Base-by-base conservation (phyloP, 139 green algal genomes). In the Penium margaritaceum region DNA sequence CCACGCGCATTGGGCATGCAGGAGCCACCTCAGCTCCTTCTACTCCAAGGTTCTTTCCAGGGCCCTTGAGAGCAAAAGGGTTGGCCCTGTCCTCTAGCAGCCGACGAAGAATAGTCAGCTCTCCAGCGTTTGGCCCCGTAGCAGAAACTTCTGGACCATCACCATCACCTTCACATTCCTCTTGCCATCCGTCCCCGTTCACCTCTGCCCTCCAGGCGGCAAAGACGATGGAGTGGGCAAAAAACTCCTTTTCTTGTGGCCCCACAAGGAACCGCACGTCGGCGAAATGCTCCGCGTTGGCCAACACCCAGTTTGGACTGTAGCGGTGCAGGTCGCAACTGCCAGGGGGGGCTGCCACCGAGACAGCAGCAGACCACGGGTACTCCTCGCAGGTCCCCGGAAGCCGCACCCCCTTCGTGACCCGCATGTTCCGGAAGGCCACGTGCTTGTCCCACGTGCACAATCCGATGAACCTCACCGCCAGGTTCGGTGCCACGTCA, bases 371-470 rank as follows among this genome's bases (percentile, higher is more conserved):
- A n/a, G n/a, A n/a, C n/a, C 30, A 27, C 51, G 29, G 51, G 12
- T 60, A 24, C 1, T 27, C 1, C 51, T 60, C 24, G 5, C 30
- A 24, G 24, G 12, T n/a, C 30, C 24, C 29, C 12, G 29, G 1
- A 34, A 60, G 19, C 51, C 29, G 51, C n/a, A n/a, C 30, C 19
- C 51, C 51, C 51, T 60, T n/a, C 1, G 6, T 9, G 6, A 78
- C 64, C 5, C 29, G 32, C 9, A 78, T 78, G 66, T 81, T 79
- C 36, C 71, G 63, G 32, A 81, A 78, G 27, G 69, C 71, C 27
- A 78, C 65, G 35, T 80, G 36, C 65, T 63, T 65, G 44, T 78
- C 71, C 71, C 71, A 78, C 17, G 27, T 65, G 66, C 67, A 72
- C 27, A 78, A 29, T 19, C 71, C 71, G 12, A 79, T 69, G 61